phyloP scores from a whole-genome alignment of 108 stramenopile species.

The Craspedostauros australis region DNA sequence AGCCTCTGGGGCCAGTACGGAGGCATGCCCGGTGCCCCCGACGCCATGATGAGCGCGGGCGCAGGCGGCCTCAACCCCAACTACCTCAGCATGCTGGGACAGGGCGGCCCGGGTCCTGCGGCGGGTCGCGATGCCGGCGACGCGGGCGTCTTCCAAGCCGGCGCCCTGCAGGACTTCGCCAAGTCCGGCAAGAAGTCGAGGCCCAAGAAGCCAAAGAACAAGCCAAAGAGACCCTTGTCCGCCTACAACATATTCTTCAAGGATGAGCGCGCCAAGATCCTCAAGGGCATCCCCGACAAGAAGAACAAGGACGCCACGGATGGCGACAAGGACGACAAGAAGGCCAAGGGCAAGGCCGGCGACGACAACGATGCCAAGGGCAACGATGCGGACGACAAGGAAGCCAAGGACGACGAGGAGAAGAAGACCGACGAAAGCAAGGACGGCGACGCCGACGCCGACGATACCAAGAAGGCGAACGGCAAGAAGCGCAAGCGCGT shows the following conservation, averaged over 20 bases:
- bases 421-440: constrained; percentile 6
- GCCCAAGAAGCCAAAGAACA: constrained; percentile 42
- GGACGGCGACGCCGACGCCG: constrained; percentile 10
- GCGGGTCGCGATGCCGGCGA: constrained; percentile 19
- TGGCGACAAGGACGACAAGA: constrained; percentile 27
- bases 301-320: constrained; percentile 7
- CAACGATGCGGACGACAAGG: constrained; percentile 13
- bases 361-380: constrained; percentile 21
- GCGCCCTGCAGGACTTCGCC: constrained; percentile 33
- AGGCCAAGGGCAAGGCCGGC: constrained; percentile 10
- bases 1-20: constrained; percentile 34
- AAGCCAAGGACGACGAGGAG: not conserved
- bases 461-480: constrained; percentile 12
- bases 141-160: constrained; percentile 29
- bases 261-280: constrained; percentile 40
- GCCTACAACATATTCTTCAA: constrained; percentile 58
- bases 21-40: constrained; percentile 10
- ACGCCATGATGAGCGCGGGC: constrained; percentile 6
- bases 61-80: constrained; percentile 3
- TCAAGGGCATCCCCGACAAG: constrained; percentile 32
- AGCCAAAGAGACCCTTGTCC: constrained; percentile 33
- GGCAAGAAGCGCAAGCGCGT: constrained; percentile 30
- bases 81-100: constrained; percentile 30
- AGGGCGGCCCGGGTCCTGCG: constrained; percentile 10
- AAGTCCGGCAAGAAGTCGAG: constrained; percentile 34